Evolutionary conservation across 768 basidiomycete species (phyloP).

Genomic region (Coprinopsis strossmayeri): DNA sequence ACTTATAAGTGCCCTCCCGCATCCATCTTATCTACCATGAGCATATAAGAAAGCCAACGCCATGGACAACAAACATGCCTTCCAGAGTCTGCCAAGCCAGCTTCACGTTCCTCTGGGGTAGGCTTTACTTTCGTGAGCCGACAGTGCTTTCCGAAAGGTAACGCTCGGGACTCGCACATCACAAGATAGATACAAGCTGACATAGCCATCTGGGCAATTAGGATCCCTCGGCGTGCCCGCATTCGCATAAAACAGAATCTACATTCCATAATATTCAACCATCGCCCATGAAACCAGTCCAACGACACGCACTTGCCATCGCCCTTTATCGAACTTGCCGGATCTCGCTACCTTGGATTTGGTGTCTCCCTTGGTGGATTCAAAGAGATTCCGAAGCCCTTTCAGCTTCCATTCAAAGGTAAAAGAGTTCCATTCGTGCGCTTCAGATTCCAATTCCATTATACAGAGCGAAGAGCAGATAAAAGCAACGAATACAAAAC

Average conservation of each 20-base stretch:
- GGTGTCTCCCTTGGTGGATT: slow-evolving; percentile 68
- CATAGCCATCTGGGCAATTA: slow-evolving; percentile 38
- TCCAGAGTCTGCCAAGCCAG: slow-evolving; percentile 46
- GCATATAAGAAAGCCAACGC: not conserved
- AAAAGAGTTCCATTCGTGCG: slow-evolving; percentile 47
- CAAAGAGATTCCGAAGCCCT: slow-evolving; percentile 67
- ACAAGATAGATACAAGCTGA: slow-evolving; percentile 77
- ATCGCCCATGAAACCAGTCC: not conserved
- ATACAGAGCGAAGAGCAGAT: no score
- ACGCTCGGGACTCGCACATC: slow-evolving; percentile 61
- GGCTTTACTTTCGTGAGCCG: slow-evolving; percentile 41
- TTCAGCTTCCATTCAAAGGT: slow-evolving; percentile 76
- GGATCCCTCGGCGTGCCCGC: slow-evolving; percentile 55
- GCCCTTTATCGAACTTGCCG: slow-evolving; percentile 65
- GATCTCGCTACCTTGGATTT: slow-evolving; percentile 79
- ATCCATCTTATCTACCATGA: slow-evolving; percentile 57
- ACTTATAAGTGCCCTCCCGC: slow-evolving; percentile 82
- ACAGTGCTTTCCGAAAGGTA: not conserved
- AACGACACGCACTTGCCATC: slow-evolving; percentile 53
- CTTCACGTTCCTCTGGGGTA: slow-evolving; percentile 68
- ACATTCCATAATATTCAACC: not conserved
- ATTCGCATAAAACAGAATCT: slow-evolving; percentile 84
- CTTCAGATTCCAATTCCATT: slow-evolving; percentile 26
- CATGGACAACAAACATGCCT: slow-evolving; percentile 30
- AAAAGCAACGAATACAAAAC: no score